Evolutionary conservation across 2,329 filamentous ascomycete genomes (phyloP).

Genomic region (Sclerotinia minor): DNA sequence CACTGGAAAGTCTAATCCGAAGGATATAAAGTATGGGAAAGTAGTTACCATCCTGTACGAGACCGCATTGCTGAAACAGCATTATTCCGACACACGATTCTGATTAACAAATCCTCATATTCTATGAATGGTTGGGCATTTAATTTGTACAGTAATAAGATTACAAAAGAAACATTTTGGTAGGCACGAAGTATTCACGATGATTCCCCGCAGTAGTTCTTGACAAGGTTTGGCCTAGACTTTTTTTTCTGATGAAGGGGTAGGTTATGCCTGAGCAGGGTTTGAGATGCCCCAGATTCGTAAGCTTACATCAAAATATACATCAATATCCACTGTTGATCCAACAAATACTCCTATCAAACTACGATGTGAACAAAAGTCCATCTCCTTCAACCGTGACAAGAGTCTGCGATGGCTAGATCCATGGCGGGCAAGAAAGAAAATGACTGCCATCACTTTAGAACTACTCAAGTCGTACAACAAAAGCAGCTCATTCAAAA

Average conservation of each 20-base stretch:
- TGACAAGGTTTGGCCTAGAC: not conserved
- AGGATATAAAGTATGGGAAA: not conserved
- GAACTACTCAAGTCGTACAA: too few species aligned
- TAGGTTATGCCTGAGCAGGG: not conserved
- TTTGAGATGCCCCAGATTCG: not conserved
- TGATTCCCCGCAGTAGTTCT: slow-evolving; percentile 13
- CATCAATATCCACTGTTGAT: too few species aligned
- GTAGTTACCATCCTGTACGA: slow-evolving; percentile 43
- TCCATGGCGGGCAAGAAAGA: too few species aligned
- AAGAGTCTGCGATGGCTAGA: too few species aligned
- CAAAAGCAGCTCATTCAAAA: too few species aligned
- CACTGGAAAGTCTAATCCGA: not conserved
- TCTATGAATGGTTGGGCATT: not conserved
- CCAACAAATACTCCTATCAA: not conserved
- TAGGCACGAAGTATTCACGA: not conserved
- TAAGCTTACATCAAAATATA: too few species aligned
- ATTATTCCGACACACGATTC: slow-evolving; percentile 18
- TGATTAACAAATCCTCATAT: not conserved
- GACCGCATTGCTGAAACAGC: slow-evolving; percentile 40
- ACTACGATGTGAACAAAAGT: not conserved
- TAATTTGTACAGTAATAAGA: not conserved
- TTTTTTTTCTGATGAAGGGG: not conserved
- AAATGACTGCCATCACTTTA: too few species aligned
- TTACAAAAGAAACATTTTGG: slow-evolving; percentile 10
- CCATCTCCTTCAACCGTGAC: too few species aligned